phyloP scores from a whole-genome alignment of 768 basidiomycete species.

The Boletus rubropictus region DNA sequence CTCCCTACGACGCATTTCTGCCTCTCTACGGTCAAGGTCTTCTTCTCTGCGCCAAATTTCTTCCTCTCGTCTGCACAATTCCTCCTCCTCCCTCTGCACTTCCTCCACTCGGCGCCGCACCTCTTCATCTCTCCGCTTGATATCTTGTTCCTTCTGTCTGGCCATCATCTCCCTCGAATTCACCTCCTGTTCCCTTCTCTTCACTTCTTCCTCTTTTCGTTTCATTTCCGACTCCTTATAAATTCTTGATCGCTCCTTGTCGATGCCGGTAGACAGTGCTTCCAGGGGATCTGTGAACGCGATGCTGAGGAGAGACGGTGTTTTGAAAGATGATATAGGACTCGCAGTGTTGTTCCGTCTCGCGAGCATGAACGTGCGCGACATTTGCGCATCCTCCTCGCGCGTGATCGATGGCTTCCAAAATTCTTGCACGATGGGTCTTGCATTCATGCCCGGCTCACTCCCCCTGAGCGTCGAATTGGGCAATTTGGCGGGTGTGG shows the following conservation, averaged over 20 bases:
- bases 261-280: constrained; percentile 12
- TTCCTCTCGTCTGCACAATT: constrained; percentile 24
- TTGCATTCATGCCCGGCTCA: constrained; percentile 32
- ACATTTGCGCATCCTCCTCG: constrained; percentile 39
- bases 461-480: constrained; percentile 23
- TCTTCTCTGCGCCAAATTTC: constrained; percentile 29
- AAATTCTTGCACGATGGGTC: constrained; percentile 25
- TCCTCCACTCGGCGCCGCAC: constrained; percentile 23
- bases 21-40: constrained; percentile 28
- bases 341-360: constrained; percentile 44
- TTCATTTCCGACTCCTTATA: constrained; percentile 20
- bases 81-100: constrained; percentile 23
- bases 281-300: constrained; percentile 29
- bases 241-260: constrained; percentile 25
- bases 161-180: constrained; percentile 26
- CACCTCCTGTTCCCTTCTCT: constrained; percentile 25
- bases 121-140: constrained; percentile 24
- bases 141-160: constrained; percentile 26
- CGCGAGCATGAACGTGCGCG: constrained; percentile 39
- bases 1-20: constrained; percentile 26
- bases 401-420: constrained; percentile 39
- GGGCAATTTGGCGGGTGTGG: constrained; percentile 17
- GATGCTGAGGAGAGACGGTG: constrained; percentile 29
- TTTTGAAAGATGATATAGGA: constrained; percentile 40
- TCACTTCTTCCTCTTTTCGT: constrained; percentile 19